Evolutionary conservation across 495 filamentous ascomycete species (phyloP).

Genomic region (Xylona heveae): DNA sequence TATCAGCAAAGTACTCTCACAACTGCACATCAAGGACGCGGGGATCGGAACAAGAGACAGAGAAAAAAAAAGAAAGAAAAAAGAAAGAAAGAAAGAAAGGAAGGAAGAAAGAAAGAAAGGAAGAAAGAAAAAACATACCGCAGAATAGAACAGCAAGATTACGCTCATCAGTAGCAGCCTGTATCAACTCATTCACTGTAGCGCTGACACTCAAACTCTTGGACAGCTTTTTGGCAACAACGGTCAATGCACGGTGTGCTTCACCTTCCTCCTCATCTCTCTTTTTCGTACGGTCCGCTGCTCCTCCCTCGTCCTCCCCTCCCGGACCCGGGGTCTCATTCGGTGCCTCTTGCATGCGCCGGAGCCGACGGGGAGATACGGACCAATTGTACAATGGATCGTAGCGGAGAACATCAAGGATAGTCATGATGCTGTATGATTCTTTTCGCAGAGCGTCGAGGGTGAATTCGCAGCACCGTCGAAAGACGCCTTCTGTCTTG

Average conservation of each 20-base stretch:
- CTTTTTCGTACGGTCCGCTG: constrained; percentile 19
- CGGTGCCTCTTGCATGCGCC: constrained; percentile 45
- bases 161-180: constrained; percentile 79
- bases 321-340: constrained; percentile 18
- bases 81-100: too few relatives aligned
- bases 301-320: constrained; percentile 10
- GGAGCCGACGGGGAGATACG: constrained; percentile 71
- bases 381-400: constrained; percentile 94
- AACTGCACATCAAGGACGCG: not conserved
- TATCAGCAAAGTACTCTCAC: not conserved
- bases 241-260: constrained; percentile 74
- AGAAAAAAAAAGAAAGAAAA: too few relatives aligned
- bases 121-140: constrained; percentile 29
- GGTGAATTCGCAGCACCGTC: constrained; percentile 92
- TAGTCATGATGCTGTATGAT: constrained; percentile 87
- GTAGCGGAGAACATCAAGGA: constrained; percentile 85
- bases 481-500: constrained; percentile 85
- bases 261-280: constrained; percentile 61
- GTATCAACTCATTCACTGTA: constrained; percentile 91
- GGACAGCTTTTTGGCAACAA: constrained; percentile 83
- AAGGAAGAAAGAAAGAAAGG: constrained; percentile 2
- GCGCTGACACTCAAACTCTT: constrained; percentile 86
- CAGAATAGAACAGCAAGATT: constrained; percentile 84
- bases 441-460: constrained; percentile 83
- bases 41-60: too few relatives aligned